phyloP scores from a whole-genome alignment of 345 rosid genomes.

The Hibiscus tridactylites region DNA sequence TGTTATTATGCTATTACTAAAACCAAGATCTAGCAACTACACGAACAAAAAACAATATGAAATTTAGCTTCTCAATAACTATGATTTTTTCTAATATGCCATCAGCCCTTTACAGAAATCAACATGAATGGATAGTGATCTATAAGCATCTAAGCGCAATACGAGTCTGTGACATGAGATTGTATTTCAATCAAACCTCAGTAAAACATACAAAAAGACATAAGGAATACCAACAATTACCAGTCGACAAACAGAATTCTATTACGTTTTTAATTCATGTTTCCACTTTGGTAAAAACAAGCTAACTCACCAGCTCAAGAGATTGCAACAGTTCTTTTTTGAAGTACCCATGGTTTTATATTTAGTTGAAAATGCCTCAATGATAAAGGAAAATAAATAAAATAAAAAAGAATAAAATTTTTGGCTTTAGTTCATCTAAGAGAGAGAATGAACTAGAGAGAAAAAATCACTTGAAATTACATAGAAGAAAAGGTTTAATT shows the following conservation, averaged over 20 bases:
- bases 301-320: conserved; percentile 55
- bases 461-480: background rate
- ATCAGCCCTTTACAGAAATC: background rate
- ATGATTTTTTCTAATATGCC: background rate
- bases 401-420: background rate
- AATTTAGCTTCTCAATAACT: background rate
- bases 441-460: background rate
- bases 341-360: conserved; percentile 35
- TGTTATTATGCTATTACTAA: background rate
- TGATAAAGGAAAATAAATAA: background rate
- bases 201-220: background rate
- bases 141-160: background rate
- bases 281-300: background rate
- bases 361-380: background rate
- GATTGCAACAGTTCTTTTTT: conserved; percentile 73
- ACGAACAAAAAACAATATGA: background rate
- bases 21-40: background rate
- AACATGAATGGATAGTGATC: background rate
- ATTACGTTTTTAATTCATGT: background rate
- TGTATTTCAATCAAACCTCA: background rate
- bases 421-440: background rate
- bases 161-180: background rate
- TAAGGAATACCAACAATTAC: background rate
- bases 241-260: too few relatives aligned
- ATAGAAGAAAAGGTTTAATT: background rate